These are phyloP conservation scores for Stephanodiscus minutulus DNA, from an alignment of 108 stramenopile genomes.

Conservation along the genomic window DNA sequence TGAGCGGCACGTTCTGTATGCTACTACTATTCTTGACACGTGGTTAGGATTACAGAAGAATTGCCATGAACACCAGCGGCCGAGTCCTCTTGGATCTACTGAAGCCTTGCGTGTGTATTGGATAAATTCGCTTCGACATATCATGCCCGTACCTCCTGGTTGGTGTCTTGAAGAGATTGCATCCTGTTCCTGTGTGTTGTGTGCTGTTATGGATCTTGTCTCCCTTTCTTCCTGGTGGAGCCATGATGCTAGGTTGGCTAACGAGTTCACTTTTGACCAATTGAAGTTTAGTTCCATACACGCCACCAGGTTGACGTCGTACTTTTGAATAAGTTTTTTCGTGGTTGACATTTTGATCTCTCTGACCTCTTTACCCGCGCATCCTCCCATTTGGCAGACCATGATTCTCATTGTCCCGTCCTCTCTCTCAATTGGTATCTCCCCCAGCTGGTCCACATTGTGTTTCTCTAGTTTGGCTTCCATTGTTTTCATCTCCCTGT, in stretches of 20 bases:
- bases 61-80: background rate
- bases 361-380: background rate
- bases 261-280: background rate
- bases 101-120: background rate
- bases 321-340: background rate
- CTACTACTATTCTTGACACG: background rate
- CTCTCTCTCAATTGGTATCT: too few relatives aligned
- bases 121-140: background rate
- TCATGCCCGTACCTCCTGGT: too few relatives aligned
- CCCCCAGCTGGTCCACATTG: too few relatives aligned
- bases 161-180: background rate
- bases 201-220: background rate
- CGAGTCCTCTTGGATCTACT: background rate
- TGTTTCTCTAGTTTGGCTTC: too few relatives aligned
- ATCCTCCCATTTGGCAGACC: background rate
- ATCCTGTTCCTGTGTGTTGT: background rate
- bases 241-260: background rate
- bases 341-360: background rate
- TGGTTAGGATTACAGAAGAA: background rate
- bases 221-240: background rate
- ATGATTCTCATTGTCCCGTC: background rate
- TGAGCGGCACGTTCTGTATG: background rate
- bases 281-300: background rate
- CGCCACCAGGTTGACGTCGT: background rate
- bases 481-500: too few relatives aligned